Evolutionary conservation across 345 rosid species (phyloP).

Genomic region (Leavenworthia alabamica): DNA sequence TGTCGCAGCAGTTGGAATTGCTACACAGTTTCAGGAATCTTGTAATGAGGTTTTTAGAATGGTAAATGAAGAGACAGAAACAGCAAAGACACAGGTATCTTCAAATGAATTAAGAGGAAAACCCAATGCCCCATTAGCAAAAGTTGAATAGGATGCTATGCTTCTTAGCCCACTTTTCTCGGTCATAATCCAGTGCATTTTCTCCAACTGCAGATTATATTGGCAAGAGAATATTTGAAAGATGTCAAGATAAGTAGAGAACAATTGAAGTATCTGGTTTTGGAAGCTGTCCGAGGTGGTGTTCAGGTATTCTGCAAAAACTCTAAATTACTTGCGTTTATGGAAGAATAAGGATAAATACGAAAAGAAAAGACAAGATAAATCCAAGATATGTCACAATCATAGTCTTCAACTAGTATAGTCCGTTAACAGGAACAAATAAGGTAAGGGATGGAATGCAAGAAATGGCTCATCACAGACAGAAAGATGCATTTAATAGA

Average conservation of each 20-base stretch:
- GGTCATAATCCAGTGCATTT: background rate
- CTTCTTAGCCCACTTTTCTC: background rate
- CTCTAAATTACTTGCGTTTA: conserved; percentile 5
- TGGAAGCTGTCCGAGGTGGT: conserved; percentile 95
- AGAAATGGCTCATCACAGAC: background rate
- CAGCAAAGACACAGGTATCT: conserved; percentile 81
- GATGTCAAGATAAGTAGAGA: conserved; percentile 75
- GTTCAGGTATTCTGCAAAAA: conserved; percentile 57
- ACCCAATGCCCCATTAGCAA: background rate
- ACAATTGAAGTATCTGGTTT: conserved; percentile 82
- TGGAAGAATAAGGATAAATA: conserved; percentile 5
- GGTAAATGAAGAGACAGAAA: conserved; percentile 92
- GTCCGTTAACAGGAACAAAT: background rate
- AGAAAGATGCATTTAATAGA: background rate
- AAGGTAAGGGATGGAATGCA: background rate
- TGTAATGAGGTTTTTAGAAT: conserved; percentile 66
- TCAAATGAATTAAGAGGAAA: background rate
- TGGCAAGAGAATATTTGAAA: conserved; percentile 92
- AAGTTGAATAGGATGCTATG: conserved; percentile 3
- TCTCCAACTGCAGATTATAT: conserved; percentile 51
- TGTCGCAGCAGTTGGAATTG: conserved; percentile 94
- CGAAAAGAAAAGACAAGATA: background rate
- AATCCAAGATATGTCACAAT: background rate
- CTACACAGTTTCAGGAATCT: conserved; percentile 77
- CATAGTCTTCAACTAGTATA: conserved; percentile 2